Evolutionary conservation across 2,329 filamentous ascomycete genomes (phyloP), one percentile per base, ranked within the genome.

Genomic region (Plectosphaerella sp.): DNA sequence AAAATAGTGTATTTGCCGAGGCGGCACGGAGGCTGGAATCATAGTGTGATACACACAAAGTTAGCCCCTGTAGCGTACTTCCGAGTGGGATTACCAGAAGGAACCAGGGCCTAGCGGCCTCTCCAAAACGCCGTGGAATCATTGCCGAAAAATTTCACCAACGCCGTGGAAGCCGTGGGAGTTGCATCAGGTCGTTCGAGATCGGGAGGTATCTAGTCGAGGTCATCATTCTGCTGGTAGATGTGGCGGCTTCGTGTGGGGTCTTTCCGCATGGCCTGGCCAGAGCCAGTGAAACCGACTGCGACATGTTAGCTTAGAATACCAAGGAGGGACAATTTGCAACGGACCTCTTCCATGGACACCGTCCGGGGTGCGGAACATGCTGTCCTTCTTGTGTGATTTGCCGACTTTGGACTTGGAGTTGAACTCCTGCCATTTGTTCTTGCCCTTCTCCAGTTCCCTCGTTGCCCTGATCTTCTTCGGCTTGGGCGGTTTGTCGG

Each of bases 231-330:
- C 61, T 86, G 79, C 69, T 93, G 84, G 70, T 96, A 95, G 59
- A 94, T 86, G 66, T 96, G 91, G 62, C 91, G 87, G 67, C 82
- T 87, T 64, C 92, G 82, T 56, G 86, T 84, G 47, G 84, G 83
- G 66, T 97, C 94, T 71, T 96, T 97, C 61, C 91, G 89, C 94
- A 97, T 97, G 59, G 88, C 81, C 71, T 96, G 91, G 54, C 94
- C 94, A 51, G 92, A 97, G 56, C 94, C 94, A 9, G 91, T 96
- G 65, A 99, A 97, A 35, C 94, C 94, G 64, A 99, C 94, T 97
- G 59, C 7, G 47, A 18, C 33, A 20, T 18, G 49, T 58, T 10
- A 54, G 53, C 25, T 42, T 28, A 12, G n/a, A 47, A 47, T 36
- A 50, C 33, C 39, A 48, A 24, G 37, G 45, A 22, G 18, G 20